These are phyloP conservation scores for Fusarium sp. DNA, from an alignment of 2,329 filamentous ascomycete genomes.

Conservation along the genomic window DNA sequence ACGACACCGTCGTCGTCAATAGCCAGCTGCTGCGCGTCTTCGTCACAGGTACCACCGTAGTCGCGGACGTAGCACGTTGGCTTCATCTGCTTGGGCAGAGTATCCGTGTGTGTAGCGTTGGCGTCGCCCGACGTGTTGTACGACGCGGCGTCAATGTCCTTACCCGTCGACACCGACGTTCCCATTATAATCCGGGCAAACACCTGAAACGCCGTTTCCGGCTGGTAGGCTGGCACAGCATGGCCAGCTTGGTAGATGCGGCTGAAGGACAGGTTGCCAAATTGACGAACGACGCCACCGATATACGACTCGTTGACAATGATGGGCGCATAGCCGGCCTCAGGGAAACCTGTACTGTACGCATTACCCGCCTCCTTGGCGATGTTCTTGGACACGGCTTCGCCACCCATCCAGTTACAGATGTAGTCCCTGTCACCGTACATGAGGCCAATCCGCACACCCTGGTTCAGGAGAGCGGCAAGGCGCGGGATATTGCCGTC, in stretches of 20 bases:
- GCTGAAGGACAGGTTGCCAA: constrained; percentile 74
- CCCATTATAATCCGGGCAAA: constrained; percentile 67
- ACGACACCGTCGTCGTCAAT: constrained; percentile 62
- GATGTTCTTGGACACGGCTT: constrained; percentile 72
- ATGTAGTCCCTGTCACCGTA: constrained; percentile 72
- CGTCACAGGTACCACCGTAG: constrained; percentile 59
- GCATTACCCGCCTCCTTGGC: constrained; percentile 56
- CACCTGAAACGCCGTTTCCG: constrained; percentile 64
- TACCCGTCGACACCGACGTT: constrained; percentile 63
- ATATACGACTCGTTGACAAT: constrained; percentile 71
- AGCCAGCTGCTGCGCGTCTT: constrained; percentile 56
- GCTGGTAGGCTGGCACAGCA: constrained; percentile 67
- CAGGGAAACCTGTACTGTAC: constrained; percentile 64
- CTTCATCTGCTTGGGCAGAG: constrained; percentile 56
- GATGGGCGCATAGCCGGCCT: constrained; percentile 76
- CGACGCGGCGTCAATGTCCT: constrained; percentile 56
- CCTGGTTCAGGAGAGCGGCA: constrained; percentile 65
- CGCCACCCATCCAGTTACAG: constrained; percentile 75
- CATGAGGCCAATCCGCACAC: constrained; percentile 73
- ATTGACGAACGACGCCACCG: constrained; percentile 77
- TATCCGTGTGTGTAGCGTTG: constrained; percentile 65
- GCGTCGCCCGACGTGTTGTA: constrained; percentile 66
- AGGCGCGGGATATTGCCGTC: constrained; percentile 66
- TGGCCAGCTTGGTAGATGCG: constrained; percentile 72
- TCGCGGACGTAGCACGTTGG: constrained; percentile 68